A percentile compares a stretch with the other conserved stretches of the same genome.
Evolutionary conservation across 2,329 filamentous ascomycete genomes (phyloP).

Genomic region (Colletotrichum aenigma): DNA sequence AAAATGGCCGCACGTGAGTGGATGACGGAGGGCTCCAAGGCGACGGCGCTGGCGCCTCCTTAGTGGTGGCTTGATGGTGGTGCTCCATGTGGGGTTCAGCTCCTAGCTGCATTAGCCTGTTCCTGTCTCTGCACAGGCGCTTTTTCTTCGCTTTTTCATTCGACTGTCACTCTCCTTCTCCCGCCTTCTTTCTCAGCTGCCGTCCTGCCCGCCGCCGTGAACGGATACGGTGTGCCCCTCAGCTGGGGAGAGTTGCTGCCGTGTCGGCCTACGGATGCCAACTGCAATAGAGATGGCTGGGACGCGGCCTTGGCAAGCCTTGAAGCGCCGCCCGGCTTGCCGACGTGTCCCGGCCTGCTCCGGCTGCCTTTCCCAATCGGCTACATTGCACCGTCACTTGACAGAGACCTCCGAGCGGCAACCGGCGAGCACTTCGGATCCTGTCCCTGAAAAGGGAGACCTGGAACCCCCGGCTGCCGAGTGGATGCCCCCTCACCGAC

Average conservation of each 20-base stretch:
- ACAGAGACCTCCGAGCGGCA: not conserved
- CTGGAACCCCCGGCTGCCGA: not conserved
- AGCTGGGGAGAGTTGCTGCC: not conserved
- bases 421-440: not conserved
- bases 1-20: slow-evolving; percentile 2
- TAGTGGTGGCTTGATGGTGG: not conserved
- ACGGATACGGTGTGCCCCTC: not conserved
- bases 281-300: not conserved
- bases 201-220: not conserved
- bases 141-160: not conserved
- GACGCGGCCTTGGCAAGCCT: not conserved
- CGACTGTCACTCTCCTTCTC: not conserved
- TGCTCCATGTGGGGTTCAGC: not conserved
- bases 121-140: not conserved
- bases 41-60: not conserved
- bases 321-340: not conserved
- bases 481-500: slow-evolving; percentile 1
- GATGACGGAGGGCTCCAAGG: not conserved
- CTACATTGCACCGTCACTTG: not conserved
- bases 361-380: not conserved
- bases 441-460: not conserved
- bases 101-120: not conserved
- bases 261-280: not conserved
- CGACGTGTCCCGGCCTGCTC: not conserved
- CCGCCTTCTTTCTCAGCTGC: not conserved